Conservation (phyloP, 2,329 filamentous ascomycete species). For the Aspergillus calidoustus region DNA sequence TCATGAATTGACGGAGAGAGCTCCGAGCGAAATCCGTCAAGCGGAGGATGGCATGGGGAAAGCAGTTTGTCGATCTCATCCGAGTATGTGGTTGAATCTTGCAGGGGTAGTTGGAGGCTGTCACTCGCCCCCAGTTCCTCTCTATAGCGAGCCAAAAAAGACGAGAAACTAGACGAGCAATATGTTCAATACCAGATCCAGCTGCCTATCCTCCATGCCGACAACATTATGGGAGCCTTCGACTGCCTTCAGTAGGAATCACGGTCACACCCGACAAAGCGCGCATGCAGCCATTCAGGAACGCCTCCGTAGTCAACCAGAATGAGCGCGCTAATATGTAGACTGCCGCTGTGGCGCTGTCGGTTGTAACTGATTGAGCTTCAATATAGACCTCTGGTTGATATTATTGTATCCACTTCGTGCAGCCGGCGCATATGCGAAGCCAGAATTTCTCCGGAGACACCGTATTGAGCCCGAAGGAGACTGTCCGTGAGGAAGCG, state of each 20-base stretch:
- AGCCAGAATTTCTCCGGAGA: slow-evolving; percentile 9
- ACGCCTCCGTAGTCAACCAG: slow-evolving; percentile 3
- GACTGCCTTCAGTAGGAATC: not conserved
- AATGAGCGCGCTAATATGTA: not conserved
- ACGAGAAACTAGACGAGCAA: not conserved
- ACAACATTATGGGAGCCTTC: not conserved
- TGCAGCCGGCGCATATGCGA: not conserved
- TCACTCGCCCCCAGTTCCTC: not conserved
- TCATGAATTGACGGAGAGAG: slow-evolving; percentile 18
- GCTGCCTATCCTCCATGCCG: not conserved
- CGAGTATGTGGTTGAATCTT: not conserved
- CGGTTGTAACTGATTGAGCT: not conserved
- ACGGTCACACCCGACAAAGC: not conserved
- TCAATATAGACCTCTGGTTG: not conserved
- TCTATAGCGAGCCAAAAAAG: not conserved
- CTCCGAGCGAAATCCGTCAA: slow-evolving; percentile 22
- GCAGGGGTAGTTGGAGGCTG: not conserved
- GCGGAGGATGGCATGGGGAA: slow-evolving; percentile 1
- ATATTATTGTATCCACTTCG: not conserved
- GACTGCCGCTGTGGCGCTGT: not conserved
- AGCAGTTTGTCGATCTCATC: slow-evolving; percentile 5
- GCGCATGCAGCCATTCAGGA: slow-evolving; percentile 5
- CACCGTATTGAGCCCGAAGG: not conserved
- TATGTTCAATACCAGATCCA: not conserved
- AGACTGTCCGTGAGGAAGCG: not conserved